Evolutionary conservation across 257 asterid genomes (phyloP).

Genomic region (Nicotiana benthamiana): DNA sequence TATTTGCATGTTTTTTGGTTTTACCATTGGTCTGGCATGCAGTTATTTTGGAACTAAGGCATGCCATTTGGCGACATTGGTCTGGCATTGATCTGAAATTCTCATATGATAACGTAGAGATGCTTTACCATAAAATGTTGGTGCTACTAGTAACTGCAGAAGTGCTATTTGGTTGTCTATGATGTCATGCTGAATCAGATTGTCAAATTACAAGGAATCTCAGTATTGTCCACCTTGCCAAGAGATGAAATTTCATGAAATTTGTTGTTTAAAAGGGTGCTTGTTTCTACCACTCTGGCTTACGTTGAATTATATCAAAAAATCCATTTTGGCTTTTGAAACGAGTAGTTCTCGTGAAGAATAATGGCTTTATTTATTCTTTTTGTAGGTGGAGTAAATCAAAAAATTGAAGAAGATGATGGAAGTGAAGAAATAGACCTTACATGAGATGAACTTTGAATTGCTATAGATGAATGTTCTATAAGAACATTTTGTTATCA

Average conservation of each 20-base stretch:
- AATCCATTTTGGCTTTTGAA: too few relatives aligned
- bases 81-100: neutral
- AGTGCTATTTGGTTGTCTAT: neutral
- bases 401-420: too few relatives aligned
- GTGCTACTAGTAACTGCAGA: neutral
- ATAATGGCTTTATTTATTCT: too few relatives aligned
- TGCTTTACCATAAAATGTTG: neutral
- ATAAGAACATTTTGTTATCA: too few relatives aligned
- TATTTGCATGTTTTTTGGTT: constrained; percentile 5
- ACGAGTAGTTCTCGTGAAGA: too few relatives aligned
- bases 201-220: neutral
- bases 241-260: neutral
- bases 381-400: too few relatives aligned
- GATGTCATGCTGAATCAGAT: neutral
- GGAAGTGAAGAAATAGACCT: too few relatives aligned
- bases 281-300: neutral
- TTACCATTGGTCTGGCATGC: constrained; percentile 4
- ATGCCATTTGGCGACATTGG: too few relatives aligned
- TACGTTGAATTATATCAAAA: too few relatives aligned
- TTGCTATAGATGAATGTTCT: too few relatives aligned
- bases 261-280: neutral
- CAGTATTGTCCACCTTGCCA: too few relatives aligned
- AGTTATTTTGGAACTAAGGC: neutral
- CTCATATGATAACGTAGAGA: neutral
- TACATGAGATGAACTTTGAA: too few relatives aligned